Evolutionary conservation across 1,284 basidiomycete species (phyloP).

Genomic region (Sporisorium scitamineum): DNA sequence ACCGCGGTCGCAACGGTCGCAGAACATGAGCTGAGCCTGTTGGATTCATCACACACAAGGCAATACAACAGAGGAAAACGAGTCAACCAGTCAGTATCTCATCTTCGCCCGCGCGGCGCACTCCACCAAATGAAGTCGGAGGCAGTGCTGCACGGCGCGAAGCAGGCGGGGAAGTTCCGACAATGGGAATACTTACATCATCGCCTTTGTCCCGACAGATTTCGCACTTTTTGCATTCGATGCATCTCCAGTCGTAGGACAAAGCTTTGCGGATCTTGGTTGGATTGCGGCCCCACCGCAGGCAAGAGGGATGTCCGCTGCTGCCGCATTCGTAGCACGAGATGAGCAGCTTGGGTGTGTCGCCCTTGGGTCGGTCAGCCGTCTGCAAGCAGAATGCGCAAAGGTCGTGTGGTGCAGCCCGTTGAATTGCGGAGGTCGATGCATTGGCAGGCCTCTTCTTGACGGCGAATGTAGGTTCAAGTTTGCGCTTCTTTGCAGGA

Average conservation of each 20-base stretch:
- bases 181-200: slow-evolving; percentile 77
- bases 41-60: slow-evolving; percentile 1
- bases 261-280: slow-evolving; percentile 72
- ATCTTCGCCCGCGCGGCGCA: background rate
- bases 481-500: slow-evolving; percentile 40
- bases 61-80: background rate
- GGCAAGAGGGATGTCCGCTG: slow-evolving; percentile 68
- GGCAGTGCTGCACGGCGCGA: slow-evolving; percentile 3
- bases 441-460: slow-evolving; percentile 7
- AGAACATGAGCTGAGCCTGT: slow-evolving; percentile 86
- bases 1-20: slow-evolving; percentile 94
- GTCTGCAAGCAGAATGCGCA: slow-evolving; percentile 69
- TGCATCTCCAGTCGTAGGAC: slow-evolving; percentile 85
- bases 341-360: slow-evolving; percentile 59
- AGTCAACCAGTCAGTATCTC: slow-evolving; percentile 4
- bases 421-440: slow-evolving; percentile 6
- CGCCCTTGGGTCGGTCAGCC: slow-evolving; percentile 33
- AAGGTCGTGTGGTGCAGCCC: slow-evolving; percentile 32
- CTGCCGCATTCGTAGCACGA: slow-evolving; percentile 69
- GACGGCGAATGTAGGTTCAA: slow-evolving; percentile 13
- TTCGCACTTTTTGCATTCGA: slow-evolving; percentile 94
- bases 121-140: slow-evolving; percentile 21
- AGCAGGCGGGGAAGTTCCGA: background rate
- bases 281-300: slow-evolving; percentile 67
- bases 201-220: slow-evolving; percentile 85